phyloP scores from a whole-genome alignment of 2,329 filamentous ascomycete genomes.

The Dactylonectria macrodidyma region DNA sequence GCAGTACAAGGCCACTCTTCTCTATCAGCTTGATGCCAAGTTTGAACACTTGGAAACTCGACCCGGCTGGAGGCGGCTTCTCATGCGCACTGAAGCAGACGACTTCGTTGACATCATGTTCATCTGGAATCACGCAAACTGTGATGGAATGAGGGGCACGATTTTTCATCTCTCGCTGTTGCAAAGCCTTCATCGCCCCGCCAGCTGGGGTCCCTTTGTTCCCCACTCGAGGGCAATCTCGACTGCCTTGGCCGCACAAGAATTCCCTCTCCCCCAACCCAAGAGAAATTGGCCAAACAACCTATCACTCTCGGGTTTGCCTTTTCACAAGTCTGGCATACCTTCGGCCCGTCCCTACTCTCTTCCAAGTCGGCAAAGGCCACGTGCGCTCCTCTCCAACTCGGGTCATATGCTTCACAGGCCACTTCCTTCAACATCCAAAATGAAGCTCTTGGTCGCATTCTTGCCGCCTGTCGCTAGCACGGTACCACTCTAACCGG shows the following conservation, averaged over 20 bases:
- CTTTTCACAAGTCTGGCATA: no score
- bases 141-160: conserved; percentile 51
- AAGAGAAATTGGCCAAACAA: conserved; percentile 43
- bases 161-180: conserved; percentile 50
- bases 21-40: conserved; percentile 35
- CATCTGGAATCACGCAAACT: conserved; percentile 46
- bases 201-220: background rate
- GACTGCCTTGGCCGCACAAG: conserved; percentile 6
- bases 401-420: conserved; percentile 38
- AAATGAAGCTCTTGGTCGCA: conserved; percentile 1
- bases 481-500: conserved; percentile 50
- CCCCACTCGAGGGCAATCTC: background rate
- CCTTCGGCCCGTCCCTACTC: background rate
- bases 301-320: conserved; percentile 37
- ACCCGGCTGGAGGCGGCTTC: conserved; percentile 46
- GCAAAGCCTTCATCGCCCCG: conserved; percentile 42
- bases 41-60: conserved; percentile 42
- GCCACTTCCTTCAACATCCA: conserved; percentile 39
- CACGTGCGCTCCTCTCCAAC: conserved; percentile 45
- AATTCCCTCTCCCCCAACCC: conserved; percentile 42
- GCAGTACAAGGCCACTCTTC: conserved; percentile 20
- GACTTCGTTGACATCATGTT: conserved; percentile 45
- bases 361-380: conserved; percentile 36
- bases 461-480: conserved; percentile 44
- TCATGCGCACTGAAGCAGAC: conserved; percentile 32